Conservation (phyloP, 352 stramenopile genomes). For the Saprolegnia diclina region DNA sequence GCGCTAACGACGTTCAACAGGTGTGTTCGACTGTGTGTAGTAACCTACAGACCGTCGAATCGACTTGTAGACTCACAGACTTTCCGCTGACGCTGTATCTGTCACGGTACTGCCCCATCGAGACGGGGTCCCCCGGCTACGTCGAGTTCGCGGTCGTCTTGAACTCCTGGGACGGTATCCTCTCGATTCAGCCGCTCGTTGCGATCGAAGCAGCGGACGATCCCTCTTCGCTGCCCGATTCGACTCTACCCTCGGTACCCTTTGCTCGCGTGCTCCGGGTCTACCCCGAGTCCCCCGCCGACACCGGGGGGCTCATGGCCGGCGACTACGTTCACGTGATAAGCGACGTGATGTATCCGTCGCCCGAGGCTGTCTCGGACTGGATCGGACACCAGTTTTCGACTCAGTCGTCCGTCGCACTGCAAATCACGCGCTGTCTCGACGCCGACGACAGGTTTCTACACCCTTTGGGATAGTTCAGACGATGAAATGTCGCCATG, state of each 20-base stretch:
- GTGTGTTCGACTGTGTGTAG: neutral
- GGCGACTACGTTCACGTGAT: slow-evolving; percentile 20
- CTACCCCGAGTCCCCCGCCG: slow-evolving; percentile 18
- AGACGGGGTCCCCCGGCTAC: neutral
- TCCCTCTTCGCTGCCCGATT: neutral
- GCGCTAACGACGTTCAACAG: slow-evolving; percentile 12
- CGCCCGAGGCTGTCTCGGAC: slow-evolving; percentile 21
- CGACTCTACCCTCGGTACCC: neutral
- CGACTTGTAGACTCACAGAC: neutral
- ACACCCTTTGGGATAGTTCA: neutral
- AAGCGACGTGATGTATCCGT: slow-evolving; percentile 12
- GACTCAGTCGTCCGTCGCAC: neutral
- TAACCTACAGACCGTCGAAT: neutral
- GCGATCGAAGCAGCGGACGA: neutral
- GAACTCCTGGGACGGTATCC: slow-evolving; percentile 22
- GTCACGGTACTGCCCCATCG: neutral
- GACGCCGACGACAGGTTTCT: neutral
- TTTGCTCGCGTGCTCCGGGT: slow-evolving; percentile 19
- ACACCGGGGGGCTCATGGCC: slow-evolving; percentile 22
- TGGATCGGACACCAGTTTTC: slow-evolving; percentile 23
- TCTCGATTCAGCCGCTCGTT: slow-evolving; percentile 1
- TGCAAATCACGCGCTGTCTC: slow-evolving; percentile 11
- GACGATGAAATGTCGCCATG: neutral
- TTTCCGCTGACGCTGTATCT: slow-evolving; percentile 18
- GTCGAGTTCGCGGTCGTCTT: neutral